Conservation (phyloP, 75 land plant species). For the Selaginella tamariscina region DNA sequence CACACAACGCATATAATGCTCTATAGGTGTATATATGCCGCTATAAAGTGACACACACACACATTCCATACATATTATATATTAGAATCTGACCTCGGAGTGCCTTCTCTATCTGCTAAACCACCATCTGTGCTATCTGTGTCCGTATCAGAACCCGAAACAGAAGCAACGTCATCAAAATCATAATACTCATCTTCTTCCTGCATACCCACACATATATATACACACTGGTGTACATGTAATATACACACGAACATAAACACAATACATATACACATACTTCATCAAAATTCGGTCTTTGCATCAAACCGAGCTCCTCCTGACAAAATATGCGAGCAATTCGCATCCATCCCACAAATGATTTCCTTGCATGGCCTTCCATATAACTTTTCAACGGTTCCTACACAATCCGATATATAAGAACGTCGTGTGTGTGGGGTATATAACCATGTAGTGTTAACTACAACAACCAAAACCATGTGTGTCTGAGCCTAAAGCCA, state of each 20-base stretch:
- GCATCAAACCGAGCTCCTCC: slow-evolving; percentile 14
- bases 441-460: neutral
- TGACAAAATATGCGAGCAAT: slow-evolving; percentile 18
- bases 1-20: too few species aligned
- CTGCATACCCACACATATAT: too few species aligned
- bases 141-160: too few species aligned
- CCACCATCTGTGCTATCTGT: neutral
- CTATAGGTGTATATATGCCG: too few species aligned
- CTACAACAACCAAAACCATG: neutral
- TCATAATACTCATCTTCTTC: slow-evolving; percentile 17
- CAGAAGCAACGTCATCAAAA: slow-evolving; percentile 15
- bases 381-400: slow-evolving; percentile 19
- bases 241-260: too few species aligned
- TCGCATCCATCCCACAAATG: slow-evolving; percentile 16
- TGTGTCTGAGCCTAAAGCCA: too few species aligned
- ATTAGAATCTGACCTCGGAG: too few species aligned
- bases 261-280: neutral
- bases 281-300: neutral
- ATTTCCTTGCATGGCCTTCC: slow-evolving; percentile 19
- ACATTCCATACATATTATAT: too few species aligned
- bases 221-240: too few species aligned
- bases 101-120: neutral
- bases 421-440: too few species aligned
- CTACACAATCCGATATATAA: slow-evolving; percentile 1
- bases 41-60: too few species aligned